Evolutionary conservation across 768 basidiomycete species (phyloP).

Genomic region (Coprinopsis cinerea): DNA sequence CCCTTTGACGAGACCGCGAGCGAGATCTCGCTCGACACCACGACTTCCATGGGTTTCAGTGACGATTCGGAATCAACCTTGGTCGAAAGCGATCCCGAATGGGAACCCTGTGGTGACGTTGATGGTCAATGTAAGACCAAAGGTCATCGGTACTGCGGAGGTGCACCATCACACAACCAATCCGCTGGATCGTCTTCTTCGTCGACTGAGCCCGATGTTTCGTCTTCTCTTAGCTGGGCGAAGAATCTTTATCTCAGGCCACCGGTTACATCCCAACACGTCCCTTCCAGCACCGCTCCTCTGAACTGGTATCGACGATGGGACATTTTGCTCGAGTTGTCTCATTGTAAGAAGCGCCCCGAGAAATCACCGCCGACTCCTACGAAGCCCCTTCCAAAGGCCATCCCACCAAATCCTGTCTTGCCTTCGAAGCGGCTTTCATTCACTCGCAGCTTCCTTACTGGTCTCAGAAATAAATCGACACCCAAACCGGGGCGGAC

Average conservation of each 20-base stretch:
- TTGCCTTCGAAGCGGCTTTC: background rate
- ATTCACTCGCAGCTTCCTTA: slow-evolving; percentile 2
- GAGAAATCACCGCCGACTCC: slow-evolving; percentile 1
- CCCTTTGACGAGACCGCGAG: slow-evolving; percentile 18
- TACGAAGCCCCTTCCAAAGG: background rate
- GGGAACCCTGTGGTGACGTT: slow-evolving; percentile 17
- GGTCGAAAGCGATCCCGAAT: slow-evolving; percentile 43
- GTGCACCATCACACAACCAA: background rate
- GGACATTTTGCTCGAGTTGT: slow-evolving; percentile 43
- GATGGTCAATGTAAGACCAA: slow-evolving; percentile 7
- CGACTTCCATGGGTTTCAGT: slow-evolving; percentile 30
- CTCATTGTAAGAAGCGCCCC: background rate
- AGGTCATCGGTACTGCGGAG: slow-evolving; percentile 1
- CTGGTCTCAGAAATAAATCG: background rate
- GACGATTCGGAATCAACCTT: slow-evolving; percentile 55
- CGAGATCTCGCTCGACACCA: slow-evolving; percentile 24
- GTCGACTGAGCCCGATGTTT: background rate
- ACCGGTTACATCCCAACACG: background rate
- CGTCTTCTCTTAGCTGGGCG: background rate
- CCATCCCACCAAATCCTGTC: background rate
- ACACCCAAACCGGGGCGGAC: background rate
- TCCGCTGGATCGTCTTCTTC: background rate
- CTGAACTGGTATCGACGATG: slow-evolving; percentile 45
- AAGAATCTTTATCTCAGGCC: background rate
- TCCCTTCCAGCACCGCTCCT: background rate